phyloP scores from a whole-genome alignment of 2,329 filamentous ascomycete genomes.

The Botrytis pseudocinerea region DNA sequence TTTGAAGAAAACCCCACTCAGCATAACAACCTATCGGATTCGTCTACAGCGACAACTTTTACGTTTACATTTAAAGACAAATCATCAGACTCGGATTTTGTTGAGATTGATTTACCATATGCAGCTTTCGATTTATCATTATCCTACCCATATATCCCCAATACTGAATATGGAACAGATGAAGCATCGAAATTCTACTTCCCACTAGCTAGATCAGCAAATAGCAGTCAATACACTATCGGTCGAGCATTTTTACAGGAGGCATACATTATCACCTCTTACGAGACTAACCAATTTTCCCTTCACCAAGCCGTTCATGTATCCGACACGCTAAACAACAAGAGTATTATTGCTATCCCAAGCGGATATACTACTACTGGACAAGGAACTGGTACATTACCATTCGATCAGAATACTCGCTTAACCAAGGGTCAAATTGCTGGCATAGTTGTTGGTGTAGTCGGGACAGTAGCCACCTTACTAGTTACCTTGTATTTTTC shows the following conservation, averaged over 20 bases:
- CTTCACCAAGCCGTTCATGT: conserved; percentile 40
- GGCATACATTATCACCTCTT: conserved; percentile 42
- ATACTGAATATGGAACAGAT: conserved; percentile 48
- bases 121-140: conserved; percentile 40
- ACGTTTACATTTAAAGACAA: conserved; percentile 49
- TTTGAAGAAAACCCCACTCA: conserved; percentile 57
- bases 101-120: conserved; percentile 42
- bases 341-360: conserved; percentile 33
- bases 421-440: conserved; percentile 34
- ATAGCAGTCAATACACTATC: conserved; percentile 40
- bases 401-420: too few species aligned
- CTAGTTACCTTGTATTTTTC: conserved; percentile 23
- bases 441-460: conserved; percentile 33
- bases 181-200: conserved; percentile 44
- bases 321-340: conserved; percentile 32
- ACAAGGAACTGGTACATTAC: background rate
- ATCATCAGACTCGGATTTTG: conserved; percentile 46
- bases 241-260: conserved; percentile 42
- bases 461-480: conserved; percentile 17
- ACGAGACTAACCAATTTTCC: conserved; percentile 40
- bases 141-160: conserved; percentile 39
- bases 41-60: conserved; percentile 57
- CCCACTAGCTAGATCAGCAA: conserved; percentile 37
- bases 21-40: conserved; percentile 47
- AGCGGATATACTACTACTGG: background rate